Evolutionary conservation across 2,329 filamentous ascomycete species (phyloP), one percentile per base, ranked within the genome.

Genomic region (Fusarium lyarnte): DNA sequence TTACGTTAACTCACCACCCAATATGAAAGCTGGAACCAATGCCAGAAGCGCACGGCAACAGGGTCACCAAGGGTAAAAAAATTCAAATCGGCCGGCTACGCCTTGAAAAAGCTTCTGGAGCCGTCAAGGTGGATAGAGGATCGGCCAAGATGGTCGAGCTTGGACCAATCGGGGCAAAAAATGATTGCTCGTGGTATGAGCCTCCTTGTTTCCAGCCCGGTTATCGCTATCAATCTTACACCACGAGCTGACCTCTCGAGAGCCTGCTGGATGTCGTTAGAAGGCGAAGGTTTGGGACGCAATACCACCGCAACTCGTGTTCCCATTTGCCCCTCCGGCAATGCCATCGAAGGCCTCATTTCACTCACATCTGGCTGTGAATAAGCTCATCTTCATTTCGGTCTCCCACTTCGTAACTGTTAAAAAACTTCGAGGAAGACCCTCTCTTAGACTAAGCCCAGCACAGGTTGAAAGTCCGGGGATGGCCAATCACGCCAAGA

Each of bases 111-210:
- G 58, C 65, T 75, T 66, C 66, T 65, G 52, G 63, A 72, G 67
- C 70, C 66, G 47, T 62, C 52, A 58, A 55, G 60, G 69, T 73
- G 70, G 63, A 60, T 66, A 60, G 51, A 54, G 35, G 63, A 76
- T 70, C 69, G 55, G 64, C 63, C 47, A 58, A 38, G 55, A 36
- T 45, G 49, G 47, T 39, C 27, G 33, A 66, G 57, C 70, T 69
- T 51, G 59, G 68, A 27, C 75, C 76, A 77, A 78, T 78, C 75
- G 75, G 74, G 70, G 51, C 66, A 76, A 76, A 74, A 66, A 49
- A 31, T 69, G 46, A 61, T 69, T 61, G 66, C 69, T 67, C 74
- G 73, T 77, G 74, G 68, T 63, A 66, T 66, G 64, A 68, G 61
- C 65, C 66, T 59, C 61, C 51, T 67, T 64, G 39, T 27, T 46